phyloP scores from a whole-genome alignment of 116 monocot species.

The Iris pallida region DNA sequence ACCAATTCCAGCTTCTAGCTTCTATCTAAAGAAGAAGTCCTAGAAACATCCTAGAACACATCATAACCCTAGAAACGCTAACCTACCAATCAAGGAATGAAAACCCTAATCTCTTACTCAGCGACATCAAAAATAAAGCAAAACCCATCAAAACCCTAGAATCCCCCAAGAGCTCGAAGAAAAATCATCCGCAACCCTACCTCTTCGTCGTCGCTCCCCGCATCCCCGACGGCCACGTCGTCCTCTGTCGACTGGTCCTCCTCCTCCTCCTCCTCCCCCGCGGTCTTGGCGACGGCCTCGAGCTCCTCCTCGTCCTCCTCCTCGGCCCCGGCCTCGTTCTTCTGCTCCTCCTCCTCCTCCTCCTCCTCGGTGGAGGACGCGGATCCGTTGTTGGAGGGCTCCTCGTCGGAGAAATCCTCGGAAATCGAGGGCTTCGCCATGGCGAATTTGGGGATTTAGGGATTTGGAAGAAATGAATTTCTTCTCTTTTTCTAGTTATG shows the following conservation, averaged over 20 bases:
- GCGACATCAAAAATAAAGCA: not conserved
- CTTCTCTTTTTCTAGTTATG: too few species aligned
- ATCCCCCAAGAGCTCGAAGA: not conserved
- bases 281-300: conserved; percentile 18
- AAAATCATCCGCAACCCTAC: conserved; percentile 2
- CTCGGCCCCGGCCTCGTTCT: conserved; percentile 22
- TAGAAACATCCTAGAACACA: too few species aligned
- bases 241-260: conserved; percentile 72
- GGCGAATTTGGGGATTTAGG: conserved; percentile 7
- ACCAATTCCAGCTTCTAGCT: too few species aligned
- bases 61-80: too few species aligned
- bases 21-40: too few species aligned
- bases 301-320: conserved; percentile 23
- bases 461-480: not conserved
- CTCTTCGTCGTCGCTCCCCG: conserved; percentile 26
- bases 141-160: not conserved
- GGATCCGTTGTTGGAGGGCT: conserved; percentile 19
- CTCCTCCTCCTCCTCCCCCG: conserved; percentile 66
- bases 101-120: not conserved
- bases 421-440: conserved; percentile 68
- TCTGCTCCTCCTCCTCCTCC: conserved; percentile 29
- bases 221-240: conserved; percentile 24
- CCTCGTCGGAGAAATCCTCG: conserved; percentile 49
- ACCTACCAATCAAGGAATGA: too few species aligned
- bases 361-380: conserved; percentile 29